Evolutionary conservation across 176 grass and related monocot species (phyloP).

Genomic region (Oryza punctata): DNA sequence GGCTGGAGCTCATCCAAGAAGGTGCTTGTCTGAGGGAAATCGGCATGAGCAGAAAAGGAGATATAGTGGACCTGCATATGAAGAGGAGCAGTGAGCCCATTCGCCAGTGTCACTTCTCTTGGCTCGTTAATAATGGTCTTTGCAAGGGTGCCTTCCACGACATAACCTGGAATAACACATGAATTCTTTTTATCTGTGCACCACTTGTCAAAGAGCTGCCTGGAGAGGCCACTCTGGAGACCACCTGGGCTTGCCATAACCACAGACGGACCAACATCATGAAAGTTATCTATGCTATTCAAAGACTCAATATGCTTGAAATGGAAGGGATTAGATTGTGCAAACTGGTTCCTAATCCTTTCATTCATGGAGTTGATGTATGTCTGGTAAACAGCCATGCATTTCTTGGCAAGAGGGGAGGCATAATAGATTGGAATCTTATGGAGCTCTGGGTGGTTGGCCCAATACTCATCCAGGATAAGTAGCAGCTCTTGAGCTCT

Average conservation of each 20-base stretch:
- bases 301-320: constrained; percentile 89
- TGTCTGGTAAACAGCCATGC: constrained; percentile 96
- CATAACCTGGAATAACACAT: constrained; percentile 93
- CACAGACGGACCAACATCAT: constrained; percentile 88
- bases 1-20: constrained; percentile 84
- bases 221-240: constrained; percentile 90
- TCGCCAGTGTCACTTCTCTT: constrained; percentile 90
- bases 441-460: constrained; percentile 87
- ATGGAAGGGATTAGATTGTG: constrained; percentile 85
- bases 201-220: constrained; percentile 96
- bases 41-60: constrained; percentile 94
- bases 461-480: constrained; percentile 96
- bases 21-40: constrained; percentile 85
- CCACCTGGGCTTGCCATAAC: constrained; percentile 89
- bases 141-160: constrained; percentile 84
- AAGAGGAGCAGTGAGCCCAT: constrained; percentile 84
- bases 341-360: constrained; percentile 91
- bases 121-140: constrained; percentile 95
- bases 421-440: constrained; percentile 98
- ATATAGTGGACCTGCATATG: constrained; percentile 94
- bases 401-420: constrained; percentile 90
- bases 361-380: constrained; percentile 99
- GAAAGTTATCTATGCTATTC: constrained; percentile 94
- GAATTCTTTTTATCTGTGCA: constrained; percentile 93
- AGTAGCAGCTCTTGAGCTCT: constrained; percentile 89